These are phyloP conservation scores for Hypomyces perniciosus DNA, from an alignment of 2,329 filamentous ascomycete genomes.

Conservation along the genomic window DNA sequence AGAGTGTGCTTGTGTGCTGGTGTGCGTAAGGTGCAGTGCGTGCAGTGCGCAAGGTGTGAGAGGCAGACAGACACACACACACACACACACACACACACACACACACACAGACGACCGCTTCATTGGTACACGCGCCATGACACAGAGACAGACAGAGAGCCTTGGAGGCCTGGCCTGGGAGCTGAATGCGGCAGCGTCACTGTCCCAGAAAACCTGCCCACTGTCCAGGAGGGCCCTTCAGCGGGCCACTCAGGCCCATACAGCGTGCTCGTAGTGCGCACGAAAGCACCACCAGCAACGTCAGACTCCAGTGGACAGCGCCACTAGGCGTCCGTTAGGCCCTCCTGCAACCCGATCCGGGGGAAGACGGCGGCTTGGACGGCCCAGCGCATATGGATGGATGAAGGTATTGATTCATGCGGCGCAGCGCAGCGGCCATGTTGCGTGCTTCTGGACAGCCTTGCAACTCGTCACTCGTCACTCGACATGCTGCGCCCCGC, in stretches of 20 bases:
- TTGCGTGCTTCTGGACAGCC: neutral
- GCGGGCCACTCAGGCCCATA: neutral
- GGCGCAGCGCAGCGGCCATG: neutral
- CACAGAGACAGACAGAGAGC: constrained; percentile 2
- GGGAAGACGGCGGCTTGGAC: neutral
- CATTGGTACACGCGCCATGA: constrained; percentile 11
- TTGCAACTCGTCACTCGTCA: constrained; percentile 7
- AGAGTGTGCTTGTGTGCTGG: too few relatives aligned
- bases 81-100: too few relatives aligned
- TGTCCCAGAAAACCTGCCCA: too few relatives aligned
- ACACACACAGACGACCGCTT: constrained; percentile 4
- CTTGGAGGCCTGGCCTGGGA: neutral
- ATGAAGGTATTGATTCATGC: too few relatives aligned
- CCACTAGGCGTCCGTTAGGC: too few relatives aligned
- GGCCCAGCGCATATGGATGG: neutral
- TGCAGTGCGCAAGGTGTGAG: neutral
- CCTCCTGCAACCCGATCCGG: too few relatives aligned
- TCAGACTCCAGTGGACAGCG: too few relatives aligned
- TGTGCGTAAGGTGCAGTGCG: too few relatives aligned
- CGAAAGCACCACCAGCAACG: too few relatives aligned
- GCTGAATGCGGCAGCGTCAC: constrained; percentile 9
- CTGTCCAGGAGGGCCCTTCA: neutral
- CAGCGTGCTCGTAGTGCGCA: too few relatives aligned
- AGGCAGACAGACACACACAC: neutral
- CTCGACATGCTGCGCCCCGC: constrained; percentile 10